phyloP scores from a whole-genome alignment of 306 rosid species.

The Senna tora region DNA sequence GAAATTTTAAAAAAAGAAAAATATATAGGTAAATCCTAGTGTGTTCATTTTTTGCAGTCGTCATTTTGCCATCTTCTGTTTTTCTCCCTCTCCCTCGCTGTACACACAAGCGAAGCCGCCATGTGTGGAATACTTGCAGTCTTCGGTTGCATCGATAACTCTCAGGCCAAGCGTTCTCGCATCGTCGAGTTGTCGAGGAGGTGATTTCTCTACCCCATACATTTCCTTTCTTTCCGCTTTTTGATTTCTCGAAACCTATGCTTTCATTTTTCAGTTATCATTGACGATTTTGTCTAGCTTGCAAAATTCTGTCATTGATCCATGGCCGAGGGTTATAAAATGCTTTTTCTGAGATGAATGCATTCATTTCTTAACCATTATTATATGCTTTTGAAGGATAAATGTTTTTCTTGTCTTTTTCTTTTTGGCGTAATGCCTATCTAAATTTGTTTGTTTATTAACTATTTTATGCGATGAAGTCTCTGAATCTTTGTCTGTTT shows the following conservation, averaged over 20 bases:
- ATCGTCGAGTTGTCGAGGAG: conserved; percentile 90
- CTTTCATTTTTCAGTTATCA: background rate
- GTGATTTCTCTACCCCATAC: conserved; percentile 25
- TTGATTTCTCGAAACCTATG: conserved; percentile 2
- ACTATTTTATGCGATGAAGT: background rate
- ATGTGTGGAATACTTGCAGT: conserved; percentile 99
- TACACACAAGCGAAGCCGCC: conserved; percentile 47
- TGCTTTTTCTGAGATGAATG: background rate
- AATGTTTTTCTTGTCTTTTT: background rate
- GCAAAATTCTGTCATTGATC: background rate
- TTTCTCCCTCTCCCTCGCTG: background rate
- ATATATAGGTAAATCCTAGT: background rate
- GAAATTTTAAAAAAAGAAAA: background rate
- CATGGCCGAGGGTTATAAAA: background rate
- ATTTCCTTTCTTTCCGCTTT: background rate
- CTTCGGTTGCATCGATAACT: conserved; percentile 73
- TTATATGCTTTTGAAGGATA: background rate
- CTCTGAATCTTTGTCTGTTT: too few relatives aligned
- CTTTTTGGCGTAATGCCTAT: background rate
- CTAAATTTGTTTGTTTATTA: background rate
- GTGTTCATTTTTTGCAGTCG: background rate
- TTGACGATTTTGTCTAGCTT: background rate
- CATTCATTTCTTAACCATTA: background rate
- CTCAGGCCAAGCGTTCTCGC: conserved; percentile 86
- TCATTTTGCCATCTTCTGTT: background rate